Evolutionary conservation across 2,329 filamentous ascomycete genomes (phyloP).

Genomic region (Zasmidium cellare): DNA sequence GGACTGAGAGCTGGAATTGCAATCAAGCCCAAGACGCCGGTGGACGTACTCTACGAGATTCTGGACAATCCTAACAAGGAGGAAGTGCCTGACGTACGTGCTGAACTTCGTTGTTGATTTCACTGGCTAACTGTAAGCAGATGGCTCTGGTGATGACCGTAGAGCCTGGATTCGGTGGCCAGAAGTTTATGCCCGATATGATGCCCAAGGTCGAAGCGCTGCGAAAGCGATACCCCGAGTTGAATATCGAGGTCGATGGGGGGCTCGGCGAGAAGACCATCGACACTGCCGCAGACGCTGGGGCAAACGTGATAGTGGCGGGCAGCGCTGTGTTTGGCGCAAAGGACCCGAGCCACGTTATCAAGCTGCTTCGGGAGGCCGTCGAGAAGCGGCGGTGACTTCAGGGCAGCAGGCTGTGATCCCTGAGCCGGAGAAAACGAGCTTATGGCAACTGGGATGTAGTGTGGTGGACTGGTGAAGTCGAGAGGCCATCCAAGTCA

Average conservation of each 20-base stretch:
- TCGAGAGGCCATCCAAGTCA: background rate
- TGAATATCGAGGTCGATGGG: constrained; percentile 98
- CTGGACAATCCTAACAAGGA: constrained; percentile 69
- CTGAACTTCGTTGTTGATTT: background rate
- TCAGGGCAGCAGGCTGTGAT: constrained; percentile 21
- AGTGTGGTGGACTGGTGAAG: background rate
- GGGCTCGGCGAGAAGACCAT: constrained; percentile 86
- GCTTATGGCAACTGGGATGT: too few species aligned
- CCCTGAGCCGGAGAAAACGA: constrained; percentile 18
- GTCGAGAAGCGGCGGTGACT: constrained; percentile 64
- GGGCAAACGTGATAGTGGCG: constrained; percentile 96
- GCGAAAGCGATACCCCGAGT: constrained; percentile 78
- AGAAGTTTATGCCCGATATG: constrained; percentile 97
- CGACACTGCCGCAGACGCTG: constrained; percentile 89
- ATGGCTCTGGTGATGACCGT: constrained; percentile 99
- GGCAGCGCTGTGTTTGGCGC: constrained; percentile 95
- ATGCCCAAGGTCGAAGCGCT: constrained; percentile 89
- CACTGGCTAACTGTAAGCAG: constrained; percentile 47
- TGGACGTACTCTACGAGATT: constrained; percentile 90
- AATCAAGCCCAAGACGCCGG: constrained; percentile 87
- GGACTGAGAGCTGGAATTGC: constrained; percentile 92
- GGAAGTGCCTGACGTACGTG: constrained; percentile 83
- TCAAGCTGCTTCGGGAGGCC: constrained; percentile 73
- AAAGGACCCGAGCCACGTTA: constrained; percentile 82
- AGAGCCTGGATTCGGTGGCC: constrained; percentile 92